Conservation (phyloP, 1,284 basidiomycete species). For the Peniophora sp. region DNA sequence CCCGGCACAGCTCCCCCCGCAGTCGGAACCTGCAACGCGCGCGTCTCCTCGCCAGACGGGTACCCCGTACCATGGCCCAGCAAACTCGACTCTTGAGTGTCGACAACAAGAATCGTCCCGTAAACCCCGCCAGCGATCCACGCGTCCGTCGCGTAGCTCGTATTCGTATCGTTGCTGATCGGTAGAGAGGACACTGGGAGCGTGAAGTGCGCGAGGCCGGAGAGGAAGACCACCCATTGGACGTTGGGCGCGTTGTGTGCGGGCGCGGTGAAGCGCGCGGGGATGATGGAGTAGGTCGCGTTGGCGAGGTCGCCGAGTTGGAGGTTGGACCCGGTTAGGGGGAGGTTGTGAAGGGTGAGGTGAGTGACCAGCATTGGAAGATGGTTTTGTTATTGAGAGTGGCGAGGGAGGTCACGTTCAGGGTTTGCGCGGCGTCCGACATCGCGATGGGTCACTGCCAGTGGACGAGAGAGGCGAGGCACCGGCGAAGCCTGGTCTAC, state of each 20-base stretch:
- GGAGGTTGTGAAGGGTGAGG: slow-evolving; percentile 13
- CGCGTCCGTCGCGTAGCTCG: slow-evolving; percentile 6
- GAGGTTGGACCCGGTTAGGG: slow-evolving; percentile 14
- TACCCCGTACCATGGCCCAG: slow-evolving; percentile 13
- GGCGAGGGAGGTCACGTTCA: slow-evolving; percentile 15
- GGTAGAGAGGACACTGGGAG: slow-evolving; percentile 10
- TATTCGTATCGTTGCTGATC: background rate
- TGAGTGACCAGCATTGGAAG: slow-evolving; percentile 18
- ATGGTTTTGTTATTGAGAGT: slow-evolving; percentile 9
- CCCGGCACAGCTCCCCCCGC: slow-evolving; percentile 7
- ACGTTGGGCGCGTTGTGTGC: slow-evolving; percentile 15
- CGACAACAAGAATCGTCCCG: slow-evolving; percentile 16
- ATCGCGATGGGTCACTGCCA: too few relatives aligned
- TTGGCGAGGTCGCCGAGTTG: slow-evolving; percentile 16
- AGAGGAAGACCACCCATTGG: slow-evolving; percentile 18
- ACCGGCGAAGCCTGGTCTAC: too few relatives aligned
- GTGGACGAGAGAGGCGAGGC: too few relatives aligned
- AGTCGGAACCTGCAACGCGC: slow-evolving; percentile 14
- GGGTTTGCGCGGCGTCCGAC: background rate
- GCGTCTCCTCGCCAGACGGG: slow-evolving; percentile 10
- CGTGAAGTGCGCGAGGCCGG: slow-evolving; percentile 16
- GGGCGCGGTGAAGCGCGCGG: slow-evolving; percentile 14
- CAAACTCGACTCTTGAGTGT: slow-evolving; percentile 8
- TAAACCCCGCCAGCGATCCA: slow-evolving; percentile 12
- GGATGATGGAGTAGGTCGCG: slow-evolving; percentile 17